Percentiles rank a stretch among this genome's conserved stretches.
Conservation (phyloP, 345 rosid genomes). For the Salix brachista region DNA sequence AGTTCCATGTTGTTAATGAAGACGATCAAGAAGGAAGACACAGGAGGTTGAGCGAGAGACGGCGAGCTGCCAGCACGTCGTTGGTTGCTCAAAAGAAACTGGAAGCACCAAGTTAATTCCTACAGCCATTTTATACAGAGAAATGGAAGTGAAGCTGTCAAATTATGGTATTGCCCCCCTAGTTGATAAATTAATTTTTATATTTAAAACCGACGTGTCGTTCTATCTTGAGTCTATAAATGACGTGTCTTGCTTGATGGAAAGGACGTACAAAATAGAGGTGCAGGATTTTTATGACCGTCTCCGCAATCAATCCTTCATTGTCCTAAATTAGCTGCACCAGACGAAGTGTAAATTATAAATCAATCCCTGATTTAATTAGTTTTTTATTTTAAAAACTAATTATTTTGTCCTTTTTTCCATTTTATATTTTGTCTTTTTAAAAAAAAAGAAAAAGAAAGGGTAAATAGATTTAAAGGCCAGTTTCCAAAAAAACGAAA, state of each 20-base stretch:
- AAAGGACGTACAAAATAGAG: too few species aligned
- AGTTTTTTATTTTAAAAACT: too few species aligned
- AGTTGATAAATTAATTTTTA: neutral
- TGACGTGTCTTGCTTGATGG: neutral
- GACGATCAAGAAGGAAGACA: neutral
- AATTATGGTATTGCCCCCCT: neutral
- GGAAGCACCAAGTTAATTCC: neutral
- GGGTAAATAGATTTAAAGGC: too few species aligned
- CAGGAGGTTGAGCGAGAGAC: neutral
- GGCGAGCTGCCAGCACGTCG: neutral
- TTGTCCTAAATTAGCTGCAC: neutral
- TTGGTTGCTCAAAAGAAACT: neutral
- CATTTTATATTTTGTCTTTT: too few species aligned
- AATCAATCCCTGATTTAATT: too few species aligned
- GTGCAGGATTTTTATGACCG: too few species aligned
- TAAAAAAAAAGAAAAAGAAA: too few species aligned
- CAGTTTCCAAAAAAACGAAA: too few species aligned
- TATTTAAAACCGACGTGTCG: neutral
- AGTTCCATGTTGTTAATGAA: slow-evolving; percentile 27
- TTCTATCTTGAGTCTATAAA: neutral
- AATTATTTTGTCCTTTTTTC: too few species aligned
- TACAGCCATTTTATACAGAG: neutral
- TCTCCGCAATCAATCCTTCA: neutral
- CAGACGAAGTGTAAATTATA: neutral
- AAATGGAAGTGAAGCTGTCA: neutral